Percentiles rank a stretch among this genome's conserved stretches.
Evolutionary conservation across 2,329 filamentous ascomycete genomes (phyloP).

Genomic region (Myriosclerotinia scirpicola): DNA sequence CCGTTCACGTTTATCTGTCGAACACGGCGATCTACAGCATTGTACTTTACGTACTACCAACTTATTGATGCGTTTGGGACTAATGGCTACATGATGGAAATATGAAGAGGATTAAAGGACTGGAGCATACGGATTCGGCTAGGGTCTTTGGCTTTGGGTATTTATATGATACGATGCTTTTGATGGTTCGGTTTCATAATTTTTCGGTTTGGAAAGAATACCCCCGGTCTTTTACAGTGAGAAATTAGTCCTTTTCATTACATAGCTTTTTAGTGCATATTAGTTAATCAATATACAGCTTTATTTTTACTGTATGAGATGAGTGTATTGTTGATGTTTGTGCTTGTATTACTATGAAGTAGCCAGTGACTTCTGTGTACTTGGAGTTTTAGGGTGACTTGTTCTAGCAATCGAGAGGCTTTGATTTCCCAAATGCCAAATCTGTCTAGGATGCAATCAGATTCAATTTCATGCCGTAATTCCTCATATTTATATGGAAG

Average conservation of each 20-base stretch:
- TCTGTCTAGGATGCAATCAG: too few relatives aligned
- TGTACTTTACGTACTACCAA: slow-evolving; percentile 1
- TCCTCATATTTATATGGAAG: too few relatives aligned
- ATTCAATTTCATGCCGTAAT: too few relatives aligned
- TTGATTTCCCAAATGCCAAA: too few relatives aligned
- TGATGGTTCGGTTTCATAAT: not conserved
- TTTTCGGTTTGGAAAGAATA: slow-evolving; percentile 10
- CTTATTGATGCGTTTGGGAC: not conserved
- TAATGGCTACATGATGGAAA: not conserved
- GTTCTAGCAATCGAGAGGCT: too few relatives aligned
- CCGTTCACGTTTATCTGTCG: not conserved
- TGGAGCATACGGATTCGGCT: not conserved
- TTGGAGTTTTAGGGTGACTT: too few relatives aligned
- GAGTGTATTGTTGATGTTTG: not conserved
- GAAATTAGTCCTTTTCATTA: not conserved
- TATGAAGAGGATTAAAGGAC: not conserved
- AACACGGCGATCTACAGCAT: not conserved
- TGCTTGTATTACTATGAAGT: too few relatives aligned
- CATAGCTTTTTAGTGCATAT: not conserved
- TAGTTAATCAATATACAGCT: not conserved
- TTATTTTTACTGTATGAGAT: not conserved
- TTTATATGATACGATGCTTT: not conserved
- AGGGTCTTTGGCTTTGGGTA: not conserved
- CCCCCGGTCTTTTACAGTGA: not conserved
- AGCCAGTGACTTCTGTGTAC: too few relatives aligned